Conservation (phyloP, 441 rosid species). For the Bocquillonia castaneifolia region DNA sequence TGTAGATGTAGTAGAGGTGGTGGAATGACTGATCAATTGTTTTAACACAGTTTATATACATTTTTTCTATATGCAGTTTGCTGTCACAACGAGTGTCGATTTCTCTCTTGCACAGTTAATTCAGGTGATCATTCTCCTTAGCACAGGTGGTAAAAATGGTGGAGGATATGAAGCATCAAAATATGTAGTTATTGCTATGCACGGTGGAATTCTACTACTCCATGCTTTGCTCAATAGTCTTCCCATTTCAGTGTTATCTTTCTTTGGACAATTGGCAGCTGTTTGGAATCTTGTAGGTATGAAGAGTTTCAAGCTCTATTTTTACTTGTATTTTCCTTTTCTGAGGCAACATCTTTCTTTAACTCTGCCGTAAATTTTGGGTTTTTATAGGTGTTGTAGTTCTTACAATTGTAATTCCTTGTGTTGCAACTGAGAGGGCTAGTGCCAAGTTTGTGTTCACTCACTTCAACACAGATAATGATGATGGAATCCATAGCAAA, state of each 20-base stretch:
- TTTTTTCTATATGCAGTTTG: slow-evolving; percentile 77
- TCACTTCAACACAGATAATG: slow-evolving; percentile 75
- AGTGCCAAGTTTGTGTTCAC: slow-evolving; percentile 87
- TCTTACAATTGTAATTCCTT: slow-evolving; percentile 76
- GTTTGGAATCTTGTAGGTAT: slow-evolving; percentile 81
- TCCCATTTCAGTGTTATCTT: slow-evolving; percentile 69
- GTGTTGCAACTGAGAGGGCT: slow-evolving; percentile 78
- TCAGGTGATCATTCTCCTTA: slow-evolving; percentile 81
- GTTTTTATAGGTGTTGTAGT: slow-evolving; percentile 57
- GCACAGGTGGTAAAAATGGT: slow-evolving; percentile 89
- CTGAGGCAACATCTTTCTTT: not conserved
- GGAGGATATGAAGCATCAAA: slow-evolving; percentile 87
- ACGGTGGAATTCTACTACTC: slow-evolving; percentile 66
- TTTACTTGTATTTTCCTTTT: not conserved
- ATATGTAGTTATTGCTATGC: slow-evolving; percentile 63
- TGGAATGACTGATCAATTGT: slow-evolving; percentile 1
- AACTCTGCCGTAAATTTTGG: slow-evolving; percentile 17
- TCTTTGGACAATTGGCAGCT: slow-evolving; percentile 89
- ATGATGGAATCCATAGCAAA: slow-evolving; percentile 57
- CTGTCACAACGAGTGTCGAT: slow-evolving; percentile 86
- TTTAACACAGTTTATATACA: slow-evolving; percentile 19
- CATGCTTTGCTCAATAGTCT: slow-evolving; percentile 83
- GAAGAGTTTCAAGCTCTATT: slow-evolving; percentile 10
- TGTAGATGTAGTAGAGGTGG: slow-evolving; percentile 15
- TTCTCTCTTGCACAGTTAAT: slow-evolving; percentile 85